Evolutionary conservation across 148 eudicot species (phyloP).

Genomic region (Rhododendron griersonianum): DNA sequence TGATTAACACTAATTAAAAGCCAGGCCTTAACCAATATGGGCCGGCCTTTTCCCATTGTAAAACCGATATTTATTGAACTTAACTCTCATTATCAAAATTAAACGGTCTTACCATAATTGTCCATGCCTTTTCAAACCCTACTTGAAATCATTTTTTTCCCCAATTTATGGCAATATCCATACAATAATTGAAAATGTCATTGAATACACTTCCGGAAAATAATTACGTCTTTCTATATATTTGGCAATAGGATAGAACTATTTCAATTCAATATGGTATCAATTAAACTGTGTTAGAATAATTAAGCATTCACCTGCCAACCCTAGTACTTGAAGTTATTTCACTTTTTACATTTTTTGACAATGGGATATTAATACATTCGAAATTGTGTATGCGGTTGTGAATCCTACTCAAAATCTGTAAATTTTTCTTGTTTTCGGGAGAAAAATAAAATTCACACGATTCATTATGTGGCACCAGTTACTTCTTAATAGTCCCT

Average conservation of each 20-base stretch:
- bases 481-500: neutral
- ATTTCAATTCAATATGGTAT: neutral
- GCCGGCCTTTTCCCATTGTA: neutral
- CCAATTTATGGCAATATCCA: too few relatives aligned
- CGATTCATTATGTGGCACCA: neutral
- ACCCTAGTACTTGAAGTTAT: neutral
- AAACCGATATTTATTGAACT: too few relatives aligned
- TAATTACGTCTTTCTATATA: neutral
- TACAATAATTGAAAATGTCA: neutral
- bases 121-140: neutral
- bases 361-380: neutral
- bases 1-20: too few relatives aligned
- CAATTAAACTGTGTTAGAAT: neutral
- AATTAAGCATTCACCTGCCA: neutral
- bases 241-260: neutral
- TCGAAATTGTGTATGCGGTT: neutral
- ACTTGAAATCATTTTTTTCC: neutral
- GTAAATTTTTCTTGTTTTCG: neutral
- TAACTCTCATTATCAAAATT: too few relatives aligned
- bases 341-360: neutral
- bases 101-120: too few relatives aligned
- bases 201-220: neutral
- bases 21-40: too few relatives aligned
- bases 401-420: neutral
- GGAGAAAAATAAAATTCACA: neutral